phyloP scores from a whole-genome alignment of 257 asterid species.

The Phtheirospermum japonicum region DNA sequence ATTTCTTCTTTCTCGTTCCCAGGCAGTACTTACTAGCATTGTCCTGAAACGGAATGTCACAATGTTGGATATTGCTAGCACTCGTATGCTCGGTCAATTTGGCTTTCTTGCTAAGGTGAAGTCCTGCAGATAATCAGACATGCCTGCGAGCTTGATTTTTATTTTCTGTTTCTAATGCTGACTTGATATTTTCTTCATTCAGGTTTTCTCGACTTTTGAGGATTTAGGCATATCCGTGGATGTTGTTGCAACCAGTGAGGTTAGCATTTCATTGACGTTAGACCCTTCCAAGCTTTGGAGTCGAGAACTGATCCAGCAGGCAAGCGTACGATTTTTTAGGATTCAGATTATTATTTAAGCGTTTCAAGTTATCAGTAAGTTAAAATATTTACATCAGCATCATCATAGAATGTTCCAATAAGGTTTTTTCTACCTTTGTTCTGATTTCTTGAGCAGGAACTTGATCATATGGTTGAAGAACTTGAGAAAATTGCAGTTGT shows the following conservation, averaged over 20 bases:
- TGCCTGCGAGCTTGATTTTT: not conserved
- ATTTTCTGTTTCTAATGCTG: constrained; percentile 23
- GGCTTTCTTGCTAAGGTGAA: constrained; percentile 91
- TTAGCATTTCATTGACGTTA: constrained; percentile 82
- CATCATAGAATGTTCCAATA: not conserved
- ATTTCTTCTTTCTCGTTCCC: constrained; percentile 28
- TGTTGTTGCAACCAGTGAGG: constrained; percentile 96
- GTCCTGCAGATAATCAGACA: constrained; percentile 10
- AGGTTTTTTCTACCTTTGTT: not conserved
- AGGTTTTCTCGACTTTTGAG: constrained; percentile 85
- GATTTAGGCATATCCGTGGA: constrained; percentile 94
- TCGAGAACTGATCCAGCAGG: constrained; percentile 94
- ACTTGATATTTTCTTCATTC: constrained; percentile 26
- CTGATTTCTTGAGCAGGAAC: constrained; percentile 42
- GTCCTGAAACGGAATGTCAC: constrained; percentile 87
- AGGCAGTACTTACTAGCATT: constrained; percentile 92
- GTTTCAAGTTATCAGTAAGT: not conserved
- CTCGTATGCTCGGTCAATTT: constrained; percentile 91
- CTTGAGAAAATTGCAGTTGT: constrained; percentile 73
- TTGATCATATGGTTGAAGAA: constrained; percentile 69
- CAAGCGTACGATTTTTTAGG: constrained; percentile 41
- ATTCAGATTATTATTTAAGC: not conserved
- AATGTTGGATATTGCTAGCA: constrained; percentile 89
- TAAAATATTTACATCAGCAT: not conserved
- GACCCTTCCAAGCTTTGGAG: constrained; percentile 98